phyloP scores from a whole-genome alignment of 768 basidiomycete species.

The Naematelia encephala region DNA sequence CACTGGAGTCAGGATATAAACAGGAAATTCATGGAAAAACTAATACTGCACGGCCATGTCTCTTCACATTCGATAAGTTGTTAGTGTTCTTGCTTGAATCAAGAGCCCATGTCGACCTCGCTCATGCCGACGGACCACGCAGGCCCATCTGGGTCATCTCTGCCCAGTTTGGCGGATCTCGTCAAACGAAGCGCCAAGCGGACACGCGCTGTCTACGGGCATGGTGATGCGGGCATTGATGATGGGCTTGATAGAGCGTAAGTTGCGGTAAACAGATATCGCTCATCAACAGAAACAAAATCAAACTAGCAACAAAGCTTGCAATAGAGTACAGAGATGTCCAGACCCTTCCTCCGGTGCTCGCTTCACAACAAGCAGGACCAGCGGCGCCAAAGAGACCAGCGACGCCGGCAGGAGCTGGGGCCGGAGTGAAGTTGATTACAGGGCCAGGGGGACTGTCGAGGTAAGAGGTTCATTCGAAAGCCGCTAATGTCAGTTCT shows the following conservation, averaged over 20 bases:
- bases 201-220: conserved; percentile 45
- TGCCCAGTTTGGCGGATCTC: conserved; percentile 46
- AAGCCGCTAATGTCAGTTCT: neutral
- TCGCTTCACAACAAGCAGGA: conserved; percentile 74
- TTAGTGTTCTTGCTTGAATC: no score
- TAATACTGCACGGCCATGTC: neutral
- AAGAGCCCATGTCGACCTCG: neutral
- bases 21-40: neutral
- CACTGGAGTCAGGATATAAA: no score
- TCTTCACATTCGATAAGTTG: no score
- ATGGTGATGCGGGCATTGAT: conserved; percentile 30
- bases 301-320: conserved; percentile 71
- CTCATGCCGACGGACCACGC: conserved; percentile 11
- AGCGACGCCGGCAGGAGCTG: conserved; percentile 20
- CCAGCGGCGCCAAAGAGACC: conserved; percentile 74
- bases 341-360: conserved; percentile 74
- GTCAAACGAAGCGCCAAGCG: conserved; percentile 45
- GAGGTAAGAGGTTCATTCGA: conserved; percentile 10
- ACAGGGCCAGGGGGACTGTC: conserved; percentile 50
- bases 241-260: conserved; percentile 47
- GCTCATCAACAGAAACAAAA: conserved; percentile 40
- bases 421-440: conserved; percentile 28
- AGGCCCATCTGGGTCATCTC: conserved; percentile 23
- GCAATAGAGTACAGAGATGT: conserved; percentile 83
- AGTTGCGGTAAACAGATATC: conserved; percentile 8